Conservation (phyloP, 495 filamentous ascomycete species). For the Eremomyces bilateralis region DNA sequence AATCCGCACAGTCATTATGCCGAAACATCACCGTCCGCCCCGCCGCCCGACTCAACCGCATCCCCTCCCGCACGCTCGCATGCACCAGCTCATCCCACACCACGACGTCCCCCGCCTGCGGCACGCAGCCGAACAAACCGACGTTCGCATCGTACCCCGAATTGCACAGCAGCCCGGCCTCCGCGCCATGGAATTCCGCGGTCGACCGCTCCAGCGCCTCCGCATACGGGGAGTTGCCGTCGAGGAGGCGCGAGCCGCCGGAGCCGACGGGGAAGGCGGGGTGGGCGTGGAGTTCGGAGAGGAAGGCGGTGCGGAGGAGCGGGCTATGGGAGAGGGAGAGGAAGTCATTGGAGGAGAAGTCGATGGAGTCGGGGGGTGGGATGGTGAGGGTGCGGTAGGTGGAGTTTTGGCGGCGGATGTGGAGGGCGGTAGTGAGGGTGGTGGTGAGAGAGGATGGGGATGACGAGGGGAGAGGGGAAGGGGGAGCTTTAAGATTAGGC, state of each 20-base stretch:
- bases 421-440: conserved; percentile 20
- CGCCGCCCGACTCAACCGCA: conserved; percentile 39
- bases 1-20: conserved; percentile 34
- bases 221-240: conserved; percentile 47
- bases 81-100: conserved; percentile 58
- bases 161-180: conserved; percentile 47
- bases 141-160: conserved; percentile 62
- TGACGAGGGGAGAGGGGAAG: neutral
- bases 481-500: too few species aligned
- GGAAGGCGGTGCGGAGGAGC: conserved; percentile 20
- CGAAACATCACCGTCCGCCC: conserved; percentile 25
- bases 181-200: conserved; percentile 42
- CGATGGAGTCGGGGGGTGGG: conserved; percentile 18
- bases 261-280: conserved; percentile 23
- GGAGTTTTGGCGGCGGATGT: conserved; percentile 22
- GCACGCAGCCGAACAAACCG: conserved; percentile 42
- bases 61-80: conserved; percentile 58
- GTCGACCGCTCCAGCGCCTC: conserved; percentile 42
- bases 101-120: conserved; percentile 45
- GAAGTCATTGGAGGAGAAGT: conserved; percentile 46
- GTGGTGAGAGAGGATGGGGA: conserved; percentile 8
- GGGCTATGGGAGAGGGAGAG: conserved; percentile 31
- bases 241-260: conserved; percentile 38
- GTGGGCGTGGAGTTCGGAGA: conserved; percentile 18
- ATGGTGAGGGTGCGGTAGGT: conserved; percentile 28